Base-by-base conservation (phyloP, 371 early-diverging fungal genomes). In the Zychaea mexicana region DNA sequence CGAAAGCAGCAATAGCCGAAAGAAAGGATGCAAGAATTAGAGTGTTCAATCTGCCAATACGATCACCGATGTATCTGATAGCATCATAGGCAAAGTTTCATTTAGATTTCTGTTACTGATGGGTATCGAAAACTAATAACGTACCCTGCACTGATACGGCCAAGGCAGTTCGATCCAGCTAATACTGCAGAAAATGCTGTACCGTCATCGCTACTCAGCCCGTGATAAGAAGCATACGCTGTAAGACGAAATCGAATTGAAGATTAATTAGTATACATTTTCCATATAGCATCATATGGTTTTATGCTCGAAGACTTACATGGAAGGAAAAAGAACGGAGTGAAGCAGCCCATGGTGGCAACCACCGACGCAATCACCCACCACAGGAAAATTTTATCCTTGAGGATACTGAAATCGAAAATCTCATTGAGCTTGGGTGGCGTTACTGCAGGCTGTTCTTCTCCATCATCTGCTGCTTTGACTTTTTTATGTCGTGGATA, bases 301-400 rank as follows among this genome's bases (percentile, higher is more conserved):
- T n/a, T n/a, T n/a, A n/a, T n/a, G n/a, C n/a, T n/a, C n/a, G n/a
- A n/a, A 64, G 28, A 42, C 65, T 61, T 62, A 66, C 70, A 65
- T n/a, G 70, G 70, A 28, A 70, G 42, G 53, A 62, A 70, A 45
- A 70, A 70, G 30, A 52, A 62, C 1, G 70, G 70, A 9, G 65
- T 60, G 55, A 65, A 70, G 42, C 57, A 70, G 21, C 63, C 66
- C 39, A 81, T 68, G 26, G 55, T 58, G 21, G 57, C 54, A 31
- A 69, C 27, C 28, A 58, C 63, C 15, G 57, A 54, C 3, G 65
- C 59, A 22, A 62, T 21, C 22, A 52, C 31, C 62, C 65, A 65
- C 22, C 59, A 31, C 17, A 57, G 27, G 28, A 57, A 60, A 24
- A 58, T 39, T 2, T 22, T 19, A 21, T 61, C 53, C 26, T 62